Conservation (phyloP, 2,329 filamentous ascomycete genomes). For the Thielaviopsis punctulata region DNA sequence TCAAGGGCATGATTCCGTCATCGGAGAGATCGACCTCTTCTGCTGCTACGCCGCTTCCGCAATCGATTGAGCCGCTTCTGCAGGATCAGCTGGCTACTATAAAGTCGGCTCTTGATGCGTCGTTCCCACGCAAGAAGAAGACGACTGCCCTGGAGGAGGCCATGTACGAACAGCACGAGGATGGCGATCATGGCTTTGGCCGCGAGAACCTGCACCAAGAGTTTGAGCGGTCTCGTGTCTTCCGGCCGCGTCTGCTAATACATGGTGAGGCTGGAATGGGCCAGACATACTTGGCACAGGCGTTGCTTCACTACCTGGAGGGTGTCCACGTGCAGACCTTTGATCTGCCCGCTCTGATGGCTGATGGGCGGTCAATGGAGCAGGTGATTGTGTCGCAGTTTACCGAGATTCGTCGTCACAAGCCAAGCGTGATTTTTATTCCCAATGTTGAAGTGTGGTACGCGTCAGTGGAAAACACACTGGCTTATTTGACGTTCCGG, state of each 20-base stretch:
- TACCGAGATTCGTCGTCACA: slow-evolving; percentile 80
- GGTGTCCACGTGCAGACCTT: slow-evolving; percentile 90
- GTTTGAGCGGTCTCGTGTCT: slow-evolving; percentile 77
- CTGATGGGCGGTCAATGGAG: slow-evolving; percentile 69
- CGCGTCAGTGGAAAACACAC: slow-evolving; percentile 37
- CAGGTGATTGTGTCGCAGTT: slow-evolving; percentile 83
- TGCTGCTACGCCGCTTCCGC: slow-evolving; percentile 64
- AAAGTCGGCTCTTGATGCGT: slow-evolving; percentile 48
- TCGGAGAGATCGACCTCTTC: slow-evolving; percentile 81
- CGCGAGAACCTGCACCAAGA: slow-evolving; percentile 59
- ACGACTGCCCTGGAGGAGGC: slow-evolving; percentile 85
- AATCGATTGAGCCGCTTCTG: slow-evolving; percentile 65
- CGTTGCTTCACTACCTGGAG: slow-evolving; percentile 79
- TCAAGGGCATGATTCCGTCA: slow-evolving; percentile 91
- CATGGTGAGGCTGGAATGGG: slow-evolving; percentile 79
- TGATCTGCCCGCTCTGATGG: slow-evolving; percentile 72
- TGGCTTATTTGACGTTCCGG: slow-evolving; percentile 65
- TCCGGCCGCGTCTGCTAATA: slow-evolving; percentile 73
- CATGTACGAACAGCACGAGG: slow-evolving; percentile 72
- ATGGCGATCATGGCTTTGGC: slow-evolving; percentile 67
- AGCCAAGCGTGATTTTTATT: slow-evolving; percentile 89
- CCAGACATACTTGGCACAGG: slow-evolving; percentile 72
- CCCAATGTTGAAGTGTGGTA: slow-evolving; percentile 86
- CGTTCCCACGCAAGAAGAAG: slow-evolving; percentile 72
- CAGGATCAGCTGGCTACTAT: slow-evolving; percentile 55